Evolutionary conservation across 1,284 basidiomycete genomes (phyloP).

Genomic region (Melampsora occidentalis): DNA sequence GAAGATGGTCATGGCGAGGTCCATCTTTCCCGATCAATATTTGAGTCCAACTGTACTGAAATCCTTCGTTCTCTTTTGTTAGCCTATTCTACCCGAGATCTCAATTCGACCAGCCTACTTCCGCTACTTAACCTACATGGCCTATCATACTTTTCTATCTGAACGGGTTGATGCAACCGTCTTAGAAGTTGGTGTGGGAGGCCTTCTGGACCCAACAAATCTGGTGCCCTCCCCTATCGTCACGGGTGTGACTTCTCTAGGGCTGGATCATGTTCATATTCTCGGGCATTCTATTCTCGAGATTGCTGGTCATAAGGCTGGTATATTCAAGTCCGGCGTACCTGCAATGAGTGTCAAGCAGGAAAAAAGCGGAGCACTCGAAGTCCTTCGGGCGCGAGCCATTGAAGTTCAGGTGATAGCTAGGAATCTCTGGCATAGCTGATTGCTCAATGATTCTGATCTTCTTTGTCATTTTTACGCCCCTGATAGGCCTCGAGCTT

Average conservation of each 20-base stretch:
- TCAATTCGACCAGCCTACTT: conserved; percentile 86
- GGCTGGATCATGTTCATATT: conserved; percentile 87
- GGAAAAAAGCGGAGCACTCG: conserved; percentile 16
- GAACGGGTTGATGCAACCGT: conserved; percentile 69
- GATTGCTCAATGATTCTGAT: background rate
- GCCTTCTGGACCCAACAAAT: conserved; percentile 92
- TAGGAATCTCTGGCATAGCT: background rate
- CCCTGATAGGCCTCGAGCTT: conserved; percentile 32
- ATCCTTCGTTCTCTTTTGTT: background rate
- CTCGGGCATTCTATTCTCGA: conserved; percentile 84
- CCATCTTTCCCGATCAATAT: no score
- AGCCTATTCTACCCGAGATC: conserved; percentile 58
- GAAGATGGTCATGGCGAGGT: conserved; percentile 54
- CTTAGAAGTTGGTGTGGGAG: conserved; percentile 95
- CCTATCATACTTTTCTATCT: conserved; percentile 81
- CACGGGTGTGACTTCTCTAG: conserved; percentile 84
- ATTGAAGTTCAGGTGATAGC: conserved; percentile 22
- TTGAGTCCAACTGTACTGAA: no score
- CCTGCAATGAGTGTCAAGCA: conserved; percentile 36
- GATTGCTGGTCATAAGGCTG: conserved; percentile 93
- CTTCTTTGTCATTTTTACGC: background rate
- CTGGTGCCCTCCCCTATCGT: conserved; percentile 84
- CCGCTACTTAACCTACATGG: conserved; percentile 84
- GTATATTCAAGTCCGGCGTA: conserved; percentile 73
- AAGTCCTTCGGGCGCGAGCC: conserved; percentile 28